phyloP scores from a whole-genome alignment of 129 eudicot species.

The Heracleum sosnowskyi region DNA sequence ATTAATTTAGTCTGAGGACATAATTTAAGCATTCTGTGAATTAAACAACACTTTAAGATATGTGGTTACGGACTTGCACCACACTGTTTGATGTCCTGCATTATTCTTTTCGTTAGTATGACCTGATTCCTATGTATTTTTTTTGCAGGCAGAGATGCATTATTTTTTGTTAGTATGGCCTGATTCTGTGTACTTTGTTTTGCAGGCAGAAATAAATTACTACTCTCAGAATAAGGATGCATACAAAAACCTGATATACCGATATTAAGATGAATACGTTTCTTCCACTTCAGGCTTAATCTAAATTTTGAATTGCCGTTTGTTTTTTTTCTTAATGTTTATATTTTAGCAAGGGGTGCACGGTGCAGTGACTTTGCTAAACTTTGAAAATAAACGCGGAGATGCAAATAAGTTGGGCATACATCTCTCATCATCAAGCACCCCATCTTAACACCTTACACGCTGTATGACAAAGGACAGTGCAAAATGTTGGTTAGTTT shows the following conservation, averaged over 20 bases:
- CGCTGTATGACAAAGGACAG: no score
- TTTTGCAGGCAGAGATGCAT: constrained; percentile 62
- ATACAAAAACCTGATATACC: constrained; percentile 67
- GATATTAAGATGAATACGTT: constrained; percentile 23
- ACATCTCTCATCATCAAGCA: no score
- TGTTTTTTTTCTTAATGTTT: not conserved
- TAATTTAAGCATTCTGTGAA: not conserved
- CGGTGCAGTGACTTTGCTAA: not conserved
- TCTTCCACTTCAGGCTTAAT: not conserved
- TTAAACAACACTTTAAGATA: not conserved
- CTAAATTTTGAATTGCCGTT: not conserved
- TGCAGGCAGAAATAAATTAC: constrained; percentile 72
- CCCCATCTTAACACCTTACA: no score
- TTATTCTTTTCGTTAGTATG: not conserved
- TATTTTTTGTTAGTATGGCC: not conserved
- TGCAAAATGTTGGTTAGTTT: no score
- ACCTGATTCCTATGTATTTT: constrained; percentile 2
- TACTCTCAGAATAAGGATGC: constrained; percentile 61
- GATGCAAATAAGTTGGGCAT: not conserved
- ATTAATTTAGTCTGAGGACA: not conserved
- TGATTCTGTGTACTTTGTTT: constrained; percentile 10
- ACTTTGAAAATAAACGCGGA: no score
- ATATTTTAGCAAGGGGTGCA: not conserved
- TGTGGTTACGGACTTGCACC: not conserved
- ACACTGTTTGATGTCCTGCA: not conserved